These are phyloP conservation scores for Knufia petricola DNA, from an alignment of 2,329 filamentous ascomycete genomes.

Conservation along the genomic window DNA sequence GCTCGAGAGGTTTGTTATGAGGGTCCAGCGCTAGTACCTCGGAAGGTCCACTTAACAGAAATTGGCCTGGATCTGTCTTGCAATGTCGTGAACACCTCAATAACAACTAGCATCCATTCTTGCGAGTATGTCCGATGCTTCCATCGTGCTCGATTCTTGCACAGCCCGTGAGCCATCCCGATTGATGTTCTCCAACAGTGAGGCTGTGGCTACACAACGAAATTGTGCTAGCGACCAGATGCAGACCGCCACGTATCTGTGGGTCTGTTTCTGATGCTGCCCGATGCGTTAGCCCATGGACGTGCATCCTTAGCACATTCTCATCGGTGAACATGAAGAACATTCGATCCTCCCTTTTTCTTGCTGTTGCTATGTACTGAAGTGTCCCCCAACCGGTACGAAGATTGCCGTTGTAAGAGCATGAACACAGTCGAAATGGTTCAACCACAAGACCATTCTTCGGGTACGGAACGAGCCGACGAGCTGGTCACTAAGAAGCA, in stretches of 20 bases:
- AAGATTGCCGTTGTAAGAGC: neutral
- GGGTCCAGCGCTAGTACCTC: too few relatives aligned
- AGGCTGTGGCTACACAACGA: too few relatives aligned
- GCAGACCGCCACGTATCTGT: conserved; percentile 2
- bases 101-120: too few relatives aligned
- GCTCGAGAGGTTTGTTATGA: too few relatives aligned
- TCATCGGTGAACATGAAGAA: conserved; percentile 1
- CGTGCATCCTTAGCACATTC: conserved; percentile 1
- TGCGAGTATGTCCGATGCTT: too few relatives aligned
- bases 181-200: too few relatives aligned
- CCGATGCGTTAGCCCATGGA: conserved; percentile 1
- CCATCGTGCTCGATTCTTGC: too few relatives aligned
- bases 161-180: too few relatives aligned
- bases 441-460: neutral
- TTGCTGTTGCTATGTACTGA: neutral
- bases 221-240: neutral
- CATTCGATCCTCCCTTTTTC: neutral
- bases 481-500: neutral
- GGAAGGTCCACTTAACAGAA: too few relatives aligned
- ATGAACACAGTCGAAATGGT: neutral
- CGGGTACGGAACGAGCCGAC: neutral
- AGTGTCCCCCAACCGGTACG: neutral
- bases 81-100: too few relatives aligned
- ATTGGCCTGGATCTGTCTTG: too few relatives aligned
- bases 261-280: conserved; percentile 1